phyloP scores from a whole-genome alignment of 176 grass and related monocot genomes.

The Pontederia paniculata region DNA sequence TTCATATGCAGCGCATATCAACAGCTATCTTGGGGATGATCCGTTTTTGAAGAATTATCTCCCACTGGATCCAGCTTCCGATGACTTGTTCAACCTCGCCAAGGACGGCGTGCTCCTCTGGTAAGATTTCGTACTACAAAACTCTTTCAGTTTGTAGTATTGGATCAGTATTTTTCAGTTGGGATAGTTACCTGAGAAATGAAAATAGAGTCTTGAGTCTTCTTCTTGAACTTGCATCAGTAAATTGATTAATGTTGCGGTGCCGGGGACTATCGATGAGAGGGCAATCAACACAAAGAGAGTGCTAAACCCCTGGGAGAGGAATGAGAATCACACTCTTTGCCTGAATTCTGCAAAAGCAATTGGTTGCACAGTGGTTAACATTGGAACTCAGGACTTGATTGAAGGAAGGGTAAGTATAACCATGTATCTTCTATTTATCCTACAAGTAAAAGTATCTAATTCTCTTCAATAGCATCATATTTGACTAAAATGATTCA shows the following conservation, averaged over 20 bases:
- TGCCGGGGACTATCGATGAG: conserved; percentile 97
- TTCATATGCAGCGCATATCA: conserved; percentile 88
- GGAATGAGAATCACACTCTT: conserved; percentile 98
- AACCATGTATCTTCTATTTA: too few species aligned
- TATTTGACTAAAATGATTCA: too few species aligned
- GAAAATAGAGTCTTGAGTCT: background rate
- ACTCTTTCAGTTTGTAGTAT: conserved; percentile 1
- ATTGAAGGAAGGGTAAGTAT: conserved; percentile 89
- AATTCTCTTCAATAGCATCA: too few species aligned
- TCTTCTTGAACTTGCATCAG: conserved; percentile 40
- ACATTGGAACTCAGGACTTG: conserved; percentile 98
- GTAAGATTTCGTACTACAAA: conserved; percentile 30
- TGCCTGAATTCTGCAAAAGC: conserved; percentile 99
- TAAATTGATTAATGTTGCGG: conserved; percentile 97
- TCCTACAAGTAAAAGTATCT: background rate
- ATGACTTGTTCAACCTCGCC: conserved; percentile 73
- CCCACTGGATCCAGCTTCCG: conserved; percentile 64
- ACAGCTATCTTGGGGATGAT: conserved; percentile 75
- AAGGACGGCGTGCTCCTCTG: conserved; percentile 91
- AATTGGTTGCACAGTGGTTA: conserved; percentile 96
- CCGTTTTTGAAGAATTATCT: conserved; percentile 88
- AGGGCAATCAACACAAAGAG: conserved; percentile 98
- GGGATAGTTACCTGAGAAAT: too few species aligned
- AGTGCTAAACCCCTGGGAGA: conserved; percentile 96
- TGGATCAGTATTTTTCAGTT: too few species aligned